phyloP scores from a whole-genome alignment of 202 grass and related monocot species.

The Dendrocalamus latiflorus region DNA sequence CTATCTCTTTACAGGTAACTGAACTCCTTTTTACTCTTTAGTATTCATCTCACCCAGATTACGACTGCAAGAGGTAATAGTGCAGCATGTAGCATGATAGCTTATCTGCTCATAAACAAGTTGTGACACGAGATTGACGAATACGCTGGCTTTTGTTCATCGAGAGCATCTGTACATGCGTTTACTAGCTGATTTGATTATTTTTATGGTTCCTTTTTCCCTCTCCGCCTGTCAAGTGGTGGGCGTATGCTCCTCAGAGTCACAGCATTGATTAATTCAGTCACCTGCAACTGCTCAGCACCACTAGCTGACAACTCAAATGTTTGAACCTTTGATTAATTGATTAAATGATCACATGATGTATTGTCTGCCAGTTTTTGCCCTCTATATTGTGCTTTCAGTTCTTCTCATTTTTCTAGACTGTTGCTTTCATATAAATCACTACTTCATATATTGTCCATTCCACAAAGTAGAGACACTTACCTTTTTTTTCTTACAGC shows the following conservation, averaged over 20 bases:
- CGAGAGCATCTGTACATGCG: not conserved
- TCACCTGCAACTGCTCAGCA: conserved; percentile 4
- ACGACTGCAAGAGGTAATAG: not conserved
- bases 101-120: conserved; percentile 25
- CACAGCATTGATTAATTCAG: not conserved
- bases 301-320: too few species aligned
- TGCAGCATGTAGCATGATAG: conserved; percentile 1
- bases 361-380: not conserved
- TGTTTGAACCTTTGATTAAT: not conserved
- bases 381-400: not conserved
- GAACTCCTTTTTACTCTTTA: not conserved
- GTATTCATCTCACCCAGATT: not conserved
- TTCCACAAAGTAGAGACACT: not conserved
- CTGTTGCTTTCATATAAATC: too few species aligned
- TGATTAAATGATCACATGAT: not conserved
- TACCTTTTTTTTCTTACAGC: not conserved
- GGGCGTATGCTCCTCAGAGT: not conserved
- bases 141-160: not conserved
- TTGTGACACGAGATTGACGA: not conserved
- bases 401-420: too few species aligned
- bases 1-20: conserved; percentile 22
- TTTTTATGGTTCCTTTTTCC: not conserved
- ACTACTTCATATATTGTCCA: too few species aligned
- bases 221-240: not conserved
- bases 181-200: not conserved